phyloP scores from a whole-genome alignment of 345 rosid species.

The Cardiospermum halicacabum region DNA sequence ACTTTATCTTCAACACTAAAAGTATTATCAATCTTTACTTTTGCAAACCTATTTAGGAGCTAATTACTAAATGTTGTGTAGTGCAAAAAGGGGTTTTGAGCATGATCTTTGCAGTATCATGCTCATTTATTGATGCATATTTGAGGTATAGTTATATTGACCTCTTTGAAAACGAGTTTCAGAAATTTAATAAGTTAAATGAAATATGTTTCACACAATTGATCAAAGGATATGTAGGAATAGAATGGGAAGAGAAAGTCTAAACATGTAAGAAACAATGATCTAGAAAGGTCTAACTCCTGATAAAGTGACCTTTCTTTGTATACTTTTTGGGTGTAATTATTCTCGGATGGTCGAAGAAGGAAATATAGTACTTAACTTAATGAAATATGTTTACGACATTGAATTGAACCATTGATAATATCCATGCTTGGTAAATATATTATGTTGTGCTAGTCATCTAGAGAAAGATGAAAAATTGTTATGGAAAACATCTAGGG shows the following conservation, averaged over 20 bases:
- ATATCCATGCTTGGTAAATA: conserved; percentile 73
- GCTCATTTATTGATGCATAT: conserved; percentile 65
- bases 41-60: conserved; percentile 34
- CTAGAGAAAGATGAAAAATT: conserved; percentile 60
- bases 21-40: conserved; percentile 48
- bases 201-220: conserved; percentile 60
- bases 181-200: conserved; percentile 46
- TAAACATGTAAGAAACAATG: conserved; percentile 51
- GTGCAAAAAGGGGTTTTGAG: conserved; percentile 53
- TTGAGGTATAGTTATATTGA: conserved; percentile 57
- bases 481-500: conserved; percentile 40
- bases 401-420: conserved; percentile 49
- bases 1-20: conserved; percentile 56
- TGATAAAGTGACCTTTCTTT: conserved; percentile 65
- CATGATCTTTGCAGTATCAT: conserved; percentile 58
- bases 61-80: conserved; percentile 53
- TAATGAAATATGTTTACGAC: conserved; percentile 43
- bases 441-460: conserved; percentile 70
- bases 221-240: conserved; percentile 55
- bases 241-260: conserved; percentile 64
- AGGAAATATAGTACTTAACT: conserved; percentile 39
- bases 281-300: conserved; percentile 48
- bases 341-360: conserved; percentile 79
- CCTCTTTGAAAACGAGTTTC: conserved; percentile 42
- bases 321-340: conserved; percentile 61